Conservation (phyloP, 495 filamentous ascomycete species). For the Penicillium dipodomyicola region DNA sequence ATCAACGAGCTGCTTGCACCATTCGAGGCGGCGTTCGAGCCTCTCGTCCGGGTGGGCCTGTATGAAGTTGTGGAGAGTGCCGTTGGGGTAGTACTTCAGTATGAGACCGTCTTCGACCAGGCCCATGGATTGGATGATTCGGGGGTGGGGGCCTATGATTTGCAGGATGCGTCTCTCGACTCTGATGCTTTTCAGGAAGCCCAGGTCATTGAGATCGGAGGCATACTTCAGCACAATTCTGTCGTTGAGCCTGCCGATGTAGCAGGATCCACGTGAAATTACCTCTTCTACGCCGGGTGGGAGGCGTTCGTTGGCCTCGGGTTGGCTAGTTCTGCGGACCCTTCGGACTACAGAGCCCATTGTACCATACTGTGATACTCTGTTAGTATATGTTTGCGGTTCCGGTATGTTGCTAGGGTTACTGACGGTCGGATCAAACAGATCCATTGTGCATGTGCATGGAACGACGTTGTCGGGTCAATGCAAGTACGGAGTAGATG, state of each 20-base stretch:
- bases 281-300: conserved; percentile 1
- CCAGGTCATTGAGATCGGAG: not conserved
- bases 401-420: too few relatives aligned
- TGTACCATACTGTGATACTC: not conserved
- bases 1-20: conserved; percentile 2
- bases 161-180: conserved; percentile 21
- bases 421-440: not conserved
- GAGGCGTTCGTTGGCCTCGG: not conserved
- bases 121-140: conserved; percentile 20
- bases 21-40: not conserved
- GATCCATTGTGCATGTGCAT: not conserved
- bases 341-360: not conserved
- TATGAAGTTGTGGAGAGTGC: conserved; percentile 17
- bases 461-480: not conserved
- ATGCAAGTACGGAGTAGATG: not conserved
- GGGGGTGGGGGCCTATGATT: conserved; percentile 17
- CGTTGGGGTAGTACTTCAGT: conserved; percentile 19
- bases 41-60: not conserved
- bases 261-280: not conserved
- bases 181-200: not conserved
- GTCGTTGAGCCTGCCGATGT: not conserved
- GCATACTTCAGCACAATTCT: conserved; percentile 1
- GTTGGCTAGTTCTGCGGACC: not conserved
- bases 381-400: not conserved
- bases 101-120: conserved; percentile 16